Evolutionary conservation across 805 yeast genomes (phyloP).

Genomic region (Starmerella geochares): DNA sequence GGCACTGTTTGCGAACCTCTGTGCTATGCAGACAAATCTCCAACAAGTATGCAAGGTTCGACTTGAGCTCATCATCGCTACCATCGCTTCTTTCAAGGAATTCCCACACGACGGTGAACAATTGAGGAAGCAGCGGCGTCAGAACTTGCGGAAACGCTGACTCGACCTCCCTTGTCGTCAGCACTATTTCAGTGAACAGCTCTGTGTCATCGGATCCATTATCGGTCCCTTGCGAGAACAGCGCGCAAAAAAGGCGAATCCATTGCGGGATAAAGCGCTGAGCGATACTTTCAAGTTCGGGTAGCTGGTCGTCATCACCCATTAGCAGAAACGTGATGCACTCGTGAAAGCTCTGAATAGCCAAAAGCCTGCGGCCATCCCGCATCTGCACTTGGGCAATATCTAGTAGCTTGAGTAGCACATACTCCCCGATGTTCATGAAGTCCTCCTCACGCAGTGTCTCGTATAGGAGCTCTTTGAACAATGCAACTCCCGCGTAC

Average conservation of each 20-base stretch:
- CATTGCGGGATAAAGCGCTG: slow-evolving; percentile 18
- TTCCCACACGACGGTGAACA: slow-evolving; percentile 13
- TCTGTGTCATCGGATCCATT: not conserved
- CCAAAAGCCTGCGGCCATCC: slow-evolving; percentile 18
- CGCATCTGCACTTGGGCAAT: slow-evolving; percentile 20
- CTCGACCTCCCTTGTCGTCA: slow-evolving; percentile 23
- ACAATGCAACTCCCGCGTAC: slow-evolving; percentile 27
- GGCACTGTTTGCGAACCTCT: slow-evolving; percentile 4
- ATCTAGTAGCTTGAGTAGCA: slow-evolving; percentile 22
- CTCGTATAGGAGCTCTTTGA: slow-evolving; percentile 72
- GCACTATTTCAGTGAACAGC: slow-evolving; percentile 5
- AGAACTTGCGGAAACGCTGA: slow-evolving; percentile 24
- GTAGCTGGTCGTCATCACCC: slow-evolving; percentile 28
- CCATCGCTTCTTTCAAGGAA: slow-evolving; percentile 1
- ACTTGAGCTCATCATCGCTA: slow-evolving; percentile 16
- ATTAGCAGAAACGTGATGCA: slow-evolving; percentile 29
- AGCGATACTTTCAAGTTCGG: slow-evolving; percentile 19
- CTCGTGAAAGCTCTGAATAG: slow-evolving; percentile 31
- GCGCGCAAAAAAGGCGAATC: slow-evolving; percentile 12
- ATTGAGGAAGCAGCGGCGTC: slow-evolving; percentile 17
- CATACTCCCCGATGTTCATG: slow-evolving; percentile 48
- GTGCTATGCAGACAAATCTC: slow-evolving; percentile 17
- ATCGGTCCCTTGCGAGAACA: not conserved
- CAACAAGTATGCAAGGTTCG: slow-evolving; percentile 20
- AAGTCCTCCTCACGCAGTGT: slow-evolving; percentile 78